These are phyloP conservation scores for Discostella stelligeroides DNA, from an alignment of 108 stramenopile species.

Conservation along the genomic window DNA sequence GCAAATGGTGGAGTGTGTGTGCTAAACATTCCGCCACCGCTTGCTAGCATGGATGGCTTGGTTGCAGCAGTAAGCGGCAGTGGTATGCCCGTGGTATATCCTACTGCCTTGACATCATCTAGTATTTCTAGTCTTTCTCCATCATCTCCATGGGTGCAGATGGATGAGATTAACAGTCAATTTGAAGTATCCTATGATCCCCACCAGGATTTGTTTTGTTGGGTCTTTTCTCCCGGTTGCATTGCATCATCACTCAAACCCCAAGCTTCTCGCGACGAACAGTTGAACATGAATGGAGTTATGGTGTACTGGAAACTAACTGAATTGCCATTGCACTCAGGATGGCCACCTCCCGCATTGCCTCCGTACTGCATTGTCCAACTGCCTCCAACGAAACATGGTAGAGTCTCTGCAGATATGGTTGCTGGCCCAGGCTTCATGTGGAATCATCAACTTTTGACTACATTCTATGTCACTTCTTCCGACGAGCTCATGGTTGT, in stretches of 20 bases:
- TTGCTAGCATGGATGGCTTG: conserved; percentile 44
- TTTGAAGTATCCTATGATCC: conserved; percentile 42
- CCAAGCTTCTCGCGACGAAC: conserved; percentile 31
- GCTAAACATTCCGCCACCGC: conserved; percentile 41
- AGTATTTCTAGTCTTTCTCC: conserved; percentile 33
- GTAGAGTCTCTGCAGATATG: conserved; percentile 29
- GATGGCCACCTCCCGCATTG: conserved; percentile 28
- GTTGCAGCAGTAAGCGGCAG: conserved; percentile 32
- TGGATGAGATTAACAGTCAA: conserved; percentile 31
- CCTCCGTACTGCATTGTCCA: conserved; percentile 29
- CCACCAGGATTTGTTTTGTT: conserved; percentile 27
- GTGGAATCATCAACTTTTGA: conserved; percentile 1
- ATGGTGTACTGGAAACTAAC: conserved; percentile 30
- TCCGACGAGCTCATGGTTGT: conserved; percentile 27
- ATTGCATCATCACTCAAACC: conserved; percentile 36
- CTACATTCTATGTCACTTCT: conserved; percentile 33
- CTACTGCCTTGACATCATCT: conserved; percentile 27
- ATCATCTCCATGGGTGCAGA: conserved; percentile 41
- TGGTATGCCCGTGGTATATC: conserved; percentile 32
- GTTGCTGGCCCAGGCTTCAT: conserved; percentile 16
- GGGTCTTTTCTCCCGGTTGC: conserved; percentile 40
- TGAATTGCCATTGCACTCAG: conserved; percentile 7
- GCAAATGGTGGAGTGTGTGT: conserved; percentile 24
- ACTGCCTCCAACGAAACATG: conserved; percentile 18
- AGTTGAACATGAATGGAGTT: conserved; percentile 32